Base-by-base conservation (phyloP, 2,329 filamentous ascomycete species). In the Penicillium verrucosum region DNA sequence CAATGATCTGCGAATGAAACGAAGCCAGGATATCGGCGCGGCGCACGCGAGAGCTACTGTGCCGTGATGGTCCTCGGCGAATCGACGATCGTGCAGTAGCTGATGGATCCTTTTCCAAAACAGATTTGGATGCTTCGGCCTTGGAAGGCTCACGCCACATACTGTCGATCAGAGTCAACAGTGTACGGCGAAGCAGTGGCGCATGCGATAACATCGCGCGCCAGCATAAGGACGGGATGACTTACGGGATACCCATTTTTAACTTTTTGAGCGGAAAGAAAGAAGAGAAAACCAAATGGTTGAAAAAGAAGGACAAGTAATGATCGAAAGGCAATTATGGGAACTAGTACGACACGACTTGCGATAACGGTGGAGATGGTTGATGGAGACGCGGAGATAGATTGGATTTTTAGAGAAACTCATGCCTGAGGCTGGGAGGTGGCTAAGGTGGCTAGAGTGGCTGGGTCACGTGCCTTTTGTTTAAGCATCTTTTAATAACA, bases 1-100 rank as follows among this genome's bases (percentile, higher is more conserved):
- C 70, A 25, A 65, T 56, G 21, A 65, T 60, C 23, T 64, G 69
- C 25, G 71, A 58, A 37, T 61, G 68, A 36, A 72, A 68, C 16
- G 68, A 66, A 25, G 68, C 67, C 36, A 70, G 62, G 37, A 68
- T 57, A 32, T 68, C 65, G 32, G 62, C 60, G 40, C 69, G 65
- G 53, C 69, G 70, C 59, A 66, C 59, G 36, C 67, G 64, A 36
- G 68, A 67, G 41, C 62, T 55, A 56, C 53, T 56, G 52, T 67
- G 63, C 54, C 67, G 70, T 45, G 66, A 66, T 21, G 65, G 61
- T 40, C 70, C 70, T 60, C 80, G 77, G 57, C 84, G 81, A 58
- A 87, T 86, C 41, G 81, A 73, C 38, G 82, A 85, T 67, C 84
- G 81, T 54, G 79, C 73, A 54, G 76, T 69, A 45, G 81, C 81